phyloP scores from a whole-genome alignment of 345 rosid species.

The Populus tremula region DNA sequence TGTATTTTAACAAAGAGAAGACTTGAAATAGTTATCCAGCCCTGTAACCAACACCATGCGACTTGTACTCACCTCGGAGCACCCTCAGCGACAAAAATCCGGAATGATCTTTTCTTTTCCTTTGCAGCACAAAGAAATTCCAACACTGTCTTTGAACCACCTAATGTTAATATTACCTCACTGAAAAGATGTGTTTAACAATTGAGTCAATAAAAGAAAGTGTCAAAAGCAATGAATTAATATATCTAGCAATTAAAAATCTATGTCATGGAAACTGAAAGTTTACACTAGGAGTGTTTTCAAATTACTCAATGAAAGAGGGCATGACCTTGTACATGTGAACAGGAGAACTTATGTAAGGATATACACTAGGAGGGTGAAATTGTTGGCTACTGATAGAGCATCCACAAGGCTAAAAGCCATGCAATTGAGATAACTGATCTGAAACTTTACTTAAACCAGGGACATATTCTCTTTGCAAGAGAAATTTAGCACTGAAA shows the following conservation, averaged over 20 bases:
- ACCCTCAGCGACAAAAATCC: conserved; percentile 96
- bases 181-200: conserved; percentile 37
- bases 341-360: too few relatives aligned
- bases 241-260: neutral
- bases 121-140: conserved; percentile 97
- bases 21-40: conserved; percentile 12
- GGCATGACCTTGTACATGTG: neutral
- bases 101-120: conserved; percentile 93
- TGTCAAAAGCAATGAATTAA: neutral
- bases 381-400: too few relatives aligned
- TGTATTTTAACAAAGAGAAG: neutral
- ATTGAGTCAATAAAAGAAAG: conserved; percentile 16
- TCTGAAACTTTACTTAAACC: neutral
- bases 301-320: neutral
- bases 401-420: too few relatives aligned
- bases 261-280: neutral
- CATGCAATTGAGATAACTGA: neutral
- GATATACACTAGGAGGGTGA: too few relatives aligned
- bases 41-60: conserved; percentile 5
- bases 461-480: neutral
- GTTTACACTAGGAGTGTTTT: neutral
- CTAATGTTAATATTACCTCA: conserved; percentile 95
- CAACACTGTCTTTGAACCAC: conserved; percentile 92
- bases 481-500: neutral
- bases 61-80: conserved; percentile 77